Evolutionary conservation across 192 early-diverging fungal genomes (phyloP).

Genomic region (Backusella liffmaniae): DNA sequence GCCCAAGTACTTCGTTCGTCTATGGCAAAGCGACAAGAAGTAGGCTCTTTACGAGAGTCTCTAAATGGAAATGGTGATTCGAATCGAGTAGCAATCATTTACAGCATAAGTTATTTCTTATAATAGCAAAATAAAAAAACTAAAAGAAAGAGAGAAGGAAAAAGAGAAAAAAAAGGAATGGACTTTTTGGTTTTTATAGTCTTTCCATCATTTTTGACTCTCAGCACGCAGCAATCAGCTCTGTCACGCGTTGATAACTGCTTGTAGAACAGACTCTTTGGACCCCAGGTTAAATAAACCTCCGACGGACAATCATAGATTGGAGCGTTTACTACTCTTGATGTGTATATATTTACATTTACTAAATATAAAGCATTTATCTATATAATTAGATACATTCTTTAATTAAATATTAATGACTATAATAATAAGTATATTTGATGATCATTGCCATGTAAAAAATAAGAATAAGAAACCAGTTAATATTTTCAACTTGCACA

Average conservation of each 20-base stretch:
- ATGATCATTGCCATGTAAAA: too few relatives aligned
- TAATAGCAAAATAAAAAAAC: neutral
- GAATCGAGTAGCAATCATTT: conserved; percentile 21
- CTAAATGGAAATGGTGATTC: neutral
- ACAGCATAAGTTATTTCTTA: neutral
- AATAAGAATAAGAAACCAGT: neutral
- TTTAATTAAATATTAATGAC: neutral
- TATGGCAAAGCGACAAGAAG: neutral
- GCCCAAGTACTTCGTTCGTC: neutral
- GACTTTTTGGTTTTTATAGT: neutral
- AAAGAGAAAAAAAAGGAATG: conserved; percentile 11
- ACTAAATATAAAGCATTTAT: neutral
- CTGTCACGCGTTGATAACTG: conserved; percentile 1
- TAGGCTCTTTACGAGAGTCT: neutral
- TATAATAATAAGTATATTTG: neutral
- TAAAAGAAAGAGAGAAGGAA: neutral
- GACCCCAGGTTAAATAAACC: conserved; percentile 7
- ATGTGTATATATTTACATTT: neutral
- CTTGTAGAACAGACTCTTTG: conserved; percentile 7
- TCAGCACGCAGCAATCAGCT: neutral
- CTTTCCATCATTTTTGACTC: neutral
- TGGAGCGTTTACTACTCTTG: neutral
- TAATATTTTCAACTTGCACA: neutral
- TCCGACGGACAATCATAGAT: neutral
- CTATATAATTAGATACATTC: too few relatives aligned